A percentile compares a stretch with the other conserved stretches of the same genome.
phyloP scores from a whole-genome alignment of 129 eudicot species.

The Pittosporum tobira region DNA sequence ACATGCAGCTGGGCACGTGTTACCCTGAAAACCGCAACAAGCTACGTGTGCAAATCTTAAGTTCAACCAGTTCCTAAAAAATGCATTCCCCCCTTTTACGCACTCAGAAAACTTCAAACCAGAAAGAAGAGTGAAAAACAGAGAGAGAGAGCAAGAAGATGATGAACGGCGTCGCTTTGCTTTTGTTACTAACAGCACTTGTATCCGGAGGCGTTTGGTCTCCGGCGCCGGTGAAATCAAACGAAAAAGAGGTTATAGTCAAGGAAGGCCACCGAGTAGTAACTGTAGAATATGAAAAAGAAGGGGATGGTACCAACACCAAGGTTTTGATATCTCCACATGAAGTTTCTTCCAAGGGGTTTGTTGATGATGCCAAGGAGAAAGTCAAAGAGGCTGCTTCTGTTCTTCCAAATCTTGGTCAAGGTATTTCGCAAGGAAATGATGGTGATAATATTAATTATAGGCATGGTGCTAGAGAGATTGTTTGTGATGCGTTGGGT shows the following conservation, averaged over 20 bases:
- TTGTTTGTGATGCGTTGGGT: constrained; percentile 62
- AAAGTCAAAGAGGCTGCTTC: constrained; percentile 1
- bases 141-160: constrained; percentile 15
- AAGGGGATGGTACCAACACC: constrained; percentile 41
- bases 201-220: constrained; percentile 42
- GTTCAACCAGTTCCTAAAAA: no score
- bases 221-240: constrained; percentile 20
- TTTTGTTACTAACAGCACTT: constrained; percentile 39
- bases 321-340: constrained; percentile 52
- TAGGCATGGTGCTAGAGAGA: constrained; percentile 35
- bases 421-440: neutral
- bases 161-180: constrained; percentile 56
- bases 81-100: no score
- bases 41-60: no score
- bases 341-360: constrained; percentile 3
- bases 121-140: neutral
- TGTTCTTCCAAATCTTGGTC: neutral
- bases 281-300: constrained; percentile 43
- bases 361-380: constrained; percentile 17
- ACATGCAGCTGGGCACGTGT: no score
- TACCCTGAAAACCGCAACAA: no score
- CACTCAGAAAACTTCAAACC: no score
- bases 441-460: neutral
- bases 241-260: constrained; percentile 22
- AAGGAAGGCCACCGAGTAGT: constrained; percentile 60